Evolutionary conservation across 768 basidiomycete species (phyloP).

Genomic region (Leccinum disarticulatum): DNA sequence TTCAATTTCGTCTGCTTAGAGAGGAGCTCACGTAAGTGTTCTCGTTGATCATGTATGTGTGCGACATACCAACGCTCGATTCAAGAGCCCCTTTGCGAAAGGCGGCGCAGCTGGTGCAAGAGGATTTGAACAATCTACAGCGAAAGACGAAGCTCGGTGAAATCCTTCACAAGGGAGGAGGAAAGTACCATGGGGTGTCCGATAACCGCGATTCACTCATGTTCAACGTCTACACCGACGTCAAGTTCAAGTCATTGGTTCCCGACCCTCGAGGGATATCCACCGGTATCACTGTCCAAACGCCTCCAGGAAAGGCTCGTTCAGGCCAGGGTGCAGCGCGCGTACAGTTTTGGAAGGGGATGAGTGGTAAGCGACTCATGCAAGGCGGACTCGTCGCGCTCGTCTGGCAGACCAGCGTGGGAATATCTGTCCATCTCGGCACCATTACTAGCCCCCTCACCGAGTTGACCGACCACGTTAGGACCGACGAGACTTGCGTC

Average conservation of each 20-base stretch:
- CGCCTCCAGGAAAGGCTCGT: conserved; percentile 59
- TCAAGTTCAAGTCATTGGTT: conserved; percentile 44
- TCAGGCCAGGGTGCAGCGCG: conserved; percentile 39
- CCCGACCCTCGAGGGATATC: conserved; percentile 56
- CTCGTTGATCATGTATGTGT: not conserved
- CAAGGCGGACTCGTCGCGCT: conserved; percentile 66
- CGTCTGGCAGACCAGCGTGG: conserved; percentile 40
- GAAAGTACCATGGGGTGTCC: conserved; percentile 50
- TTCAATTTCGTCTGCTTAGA: conserved; percentile 72
- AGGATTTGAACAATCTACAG: conserved; percentile 38
- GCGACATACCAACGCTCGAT: not conserved
- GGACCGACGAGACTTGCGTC: conserved; percentile 34
- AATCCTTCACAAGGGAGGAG: conserved; percentile 53
- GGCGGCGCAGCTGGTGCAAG: conserved; percentile 47
- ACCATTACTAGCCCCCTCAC: conserved; percentile 41
- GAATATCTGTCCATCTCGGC: conserved; percentile 53
- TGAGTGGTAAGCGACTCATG: conserved; percentile 56
- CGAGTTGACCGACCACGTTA: conserved; percentile 49
- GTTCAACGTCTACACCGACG: conserved; percentile 63
- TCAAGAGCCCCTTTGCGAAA: conserved; percentile 52
- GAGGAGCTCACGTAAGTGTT: conserved; percentile 64
- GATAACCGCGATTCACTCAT: conserved; percentile 48
- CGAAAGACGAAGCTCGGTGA: conserved; percentile 42
- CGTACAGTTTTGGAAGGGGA: conserved; percentile 59
- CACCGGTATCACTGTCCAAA: conserved; percentile 43